Evolutionary conservation across 2,329 filamentous ascomycete species (phyloP).

Genomic region (Aspergillus neotritici): DNA sequence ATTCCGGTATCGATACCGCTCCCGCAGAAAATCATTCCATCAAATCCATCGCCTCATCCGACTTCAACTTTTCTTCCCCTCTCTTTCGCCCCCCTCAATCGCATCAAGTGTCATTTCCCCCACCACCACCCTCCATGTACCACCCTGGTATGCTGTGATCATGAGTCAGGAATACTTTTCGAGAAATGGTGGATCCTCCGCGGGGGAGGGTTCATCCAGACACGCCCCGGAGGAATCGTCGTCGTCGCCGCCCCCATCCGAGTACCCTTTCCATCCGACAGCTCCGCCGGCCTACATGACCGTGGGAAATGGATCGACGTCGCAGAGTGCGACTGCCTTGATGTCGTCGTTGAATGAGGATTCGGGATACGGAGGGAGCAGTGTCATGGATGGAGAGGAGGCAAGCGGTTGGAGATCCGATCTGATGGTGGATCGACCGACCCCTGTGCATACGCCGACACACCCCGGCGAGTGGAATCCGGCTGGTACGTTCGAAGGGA

Average conservation of each 20-base stretch:
- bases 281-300: slow-evolving; percentile 70
- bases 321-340: slow-evolving; percentile 72
- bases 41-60: not conserved
- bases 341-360: slow-evolving; percentile 79
- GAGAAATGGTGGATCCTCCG: slow-evolving; percentile 29
- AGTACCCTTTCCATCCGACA: slow-evolving; percentile 25
- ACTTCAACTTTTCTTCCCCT: not conserved
- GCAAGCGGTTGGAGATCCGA: slow-evolving; percentile 51
- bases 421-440: slow-evolving; percentile 53
- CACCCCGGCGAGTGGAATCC: slow-evolving; percentile 44
- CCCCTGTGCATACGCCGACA: slow-evolving; percentile 51
- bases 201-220: slow-evolving; percentile 34
- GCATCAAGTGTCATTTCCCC: slow-evolving; percentile 5
- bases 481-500: slow-evolving; percentile 28
- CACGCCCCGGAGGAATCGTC: slow-evolving; percentile 22
- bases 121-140: slow-evolving; percentile 6
- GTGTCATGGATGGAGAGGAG: slow-evolving; percentile 40
- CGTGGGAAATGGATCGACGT: slow-evolving; percentile 74
- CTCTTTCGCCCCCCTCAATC: slow-evolving; percentile 2
- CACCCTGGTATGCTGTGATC: slow-evolving; percentile 6
- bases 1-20: not conserved
- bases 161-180: slow-evolving; percentile 43
- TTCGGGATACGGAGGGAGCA: slow-evolving; percentile 85
- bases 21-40: slow-evolving; percentile 1
- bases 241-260: slow-evolving; percentile 3